Evolutionary conservation across 2,329 filamentous ascomycete species (phyloP), one percentile per base, ranked within the genome.

Genomic region (Colletotrichum sp.): DNA sequence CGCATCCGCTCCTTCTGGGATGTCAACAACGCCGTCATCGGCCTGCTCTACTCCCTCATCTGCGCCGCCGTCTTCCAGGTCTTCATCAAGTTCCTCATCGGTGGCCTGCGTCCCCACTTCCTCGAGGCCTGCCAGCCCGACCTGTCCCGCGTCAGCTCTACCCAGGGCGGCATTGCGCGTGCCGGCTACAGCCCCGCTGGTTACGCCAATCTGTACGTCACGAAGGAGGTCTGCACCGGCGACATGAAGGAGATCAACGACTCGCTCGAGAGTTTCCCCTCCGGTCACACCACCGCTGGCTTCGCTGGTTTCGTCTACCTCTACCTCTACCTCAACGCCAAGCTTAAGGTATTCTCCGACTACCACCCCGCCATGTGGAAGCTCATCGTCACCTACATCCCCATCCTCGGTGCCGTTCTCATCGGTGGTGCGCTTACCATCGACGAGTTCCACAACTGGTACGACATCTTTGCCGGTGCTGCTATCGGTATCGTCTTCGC

Each of bases 311-410:
- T 95, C 79, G 88, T 94, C 26, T 95, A 91, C 81, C 85, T 95
- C 4, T 93, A 89, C 79, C 86, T 95, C 2, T 96, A 95, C 85
- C 90, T 96, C 60, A 95, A 95, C 83, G 94, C 93, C 64, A 95
- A 95, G 86, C 88, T 96, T 78, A 95, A 95, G 88, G 90, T 95
- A 72, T 95, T 92, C 79, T 86, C 90, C 77, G 93, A 95, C 86
- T 93, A 94, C 82, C 93, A 95, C 81, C 91, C 94, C 0, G 88
- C 92, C 15, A 92, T 95, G 89, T 95, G 93, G 94, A 95, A 95
- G 85, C 84, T 95, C 15, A 86, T 93, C 36, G 89, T 88, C 18
- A 86, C 92, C 28, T 94, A 93, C 80, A 88, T 91, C 0, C 94
- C 94, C 0, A 84, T 95, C 4, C 90, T 95, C 0, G 92, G 91